Percentiles rank a stretch among this genome's conserved stretches.
Evolutionary conservation across 2,329 filamentous ascomycete species (phyloP).

Genomic region (Phoma sp.): DNA sequence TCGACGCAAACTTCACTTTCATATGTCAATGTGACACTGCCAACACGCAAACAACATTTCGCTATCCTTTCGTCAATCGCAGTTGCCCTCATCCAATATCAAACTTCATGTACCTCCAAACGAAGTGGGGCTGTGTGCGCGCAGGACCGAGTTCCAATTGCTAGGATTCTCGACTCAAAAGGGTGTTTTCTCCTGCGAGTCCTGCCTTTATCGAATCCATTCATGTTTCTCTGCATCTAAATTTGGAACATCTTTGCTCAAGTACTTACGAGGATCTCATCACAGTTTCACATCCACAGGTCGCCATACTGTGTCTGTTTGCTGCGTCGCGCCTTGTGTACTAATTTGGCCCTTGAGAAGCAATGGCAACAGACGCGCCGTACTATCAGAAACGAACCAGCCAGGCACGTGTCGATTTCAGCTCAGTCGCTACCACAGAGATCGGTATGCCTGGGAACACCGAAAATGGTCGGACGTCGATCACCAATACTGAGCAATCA

Average conservation of each 20-base stretch:
- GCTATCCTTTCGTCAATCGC: constrained; percentile 4
- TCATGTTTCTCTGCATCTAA: constrained; percentile 11
- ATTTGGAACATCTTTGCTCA: constrained; percentile 16
- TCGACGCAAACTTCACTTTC: constrained; percentile 15
- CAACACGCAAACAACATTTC: constrained; percentile 5
- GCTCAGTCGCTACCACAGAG: constrained; percentile 29
- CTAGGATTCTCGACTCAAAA: constrained; percentile 26
- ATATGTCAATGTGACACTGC: constrained; percentile 2
- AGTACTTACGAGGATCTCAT: constrained; percentile 27
- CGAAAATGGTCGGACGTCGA: constrained; percentile 29
- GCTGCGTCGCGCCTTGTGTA: constrained; percentile 6
- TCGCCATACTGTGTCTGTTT: neutral
- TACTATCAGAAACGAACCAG: constrained; percentile 43
- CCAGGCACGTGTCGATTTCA: constrained; percentile 28
- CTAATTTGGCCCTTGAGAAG: constrained; percentile 6
- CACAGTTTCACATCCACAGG: constrained; percentile 17
- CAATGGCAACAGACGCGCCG: constrained; percentile 45
- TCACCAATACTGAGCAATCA: constrained; percentile 18
- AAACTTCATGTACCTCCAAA: constrained; percentile 16
- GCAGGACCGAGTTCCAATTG: constrained; percentile 24
- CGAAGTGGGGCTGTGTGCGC: constrained; percentile 21
- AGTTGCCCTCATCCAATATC: constrained; percentile 18
- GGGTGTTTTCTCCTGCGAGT: constrained; percentile 15
- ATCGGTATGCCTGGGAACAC: constrained; percentile 26
- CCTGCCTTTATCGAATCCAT: constrained; percentile 22